phyloP scores from a whole-genome alignment of 2,329 filamentous ascomycete species.

The Aureobasidium leucospermi region DNA sequence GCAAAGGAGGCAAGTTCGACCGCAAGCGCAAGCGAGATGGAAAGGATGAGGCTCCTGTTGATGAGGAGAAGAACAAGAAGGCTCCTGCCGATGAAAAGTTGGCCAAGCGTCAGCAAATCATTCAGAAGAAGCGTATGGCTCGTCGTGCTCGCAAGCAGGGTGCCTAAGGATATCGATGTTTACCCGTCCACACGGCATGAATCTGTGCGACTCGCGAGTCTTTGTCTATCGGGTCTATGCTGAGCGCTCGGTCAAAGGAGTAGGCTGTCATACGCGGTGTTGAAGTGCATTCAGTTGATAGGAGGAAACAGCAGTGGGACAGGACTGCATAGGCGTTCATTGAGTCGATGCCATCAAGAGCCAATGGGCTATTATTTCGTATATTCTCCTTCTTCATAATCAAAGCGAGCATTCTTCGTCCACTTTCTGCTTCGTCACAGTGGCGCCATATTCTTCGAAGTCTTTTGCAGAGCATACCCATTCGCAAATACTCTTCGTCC shows the following conservation, averaged over 20 bases:
- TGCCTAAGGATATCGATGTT: slow-evolving; percentile 1
- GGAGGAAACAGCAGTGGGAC: not conserved
- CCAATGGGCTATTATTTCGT: not conserved
- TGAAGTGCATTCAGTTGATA: not conserved
- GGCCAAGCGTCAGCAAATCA: slow-evolving; percentile 65
- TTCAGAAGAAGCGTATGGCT: slow-evolving; percentile 74
- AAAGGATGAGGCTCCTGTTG: slow-evolving; percentile 19
- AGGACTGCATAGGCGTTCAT: not conserved
- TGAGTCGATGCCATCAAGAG: not conserved
- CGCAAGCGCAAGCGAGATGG: slow-evolving; percentile 34
- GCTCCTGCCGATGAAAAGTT: slow-evolving; percentile 43
- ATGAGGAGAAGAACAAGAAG: slow-evolving; percentile 27
- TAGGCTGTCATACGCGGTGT: not conserved
- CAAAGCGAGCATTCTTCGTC: not conserved
- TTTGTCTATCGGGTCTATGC: not conserved
- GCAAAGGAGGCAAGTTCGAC: slow-evolving; percentile 21
- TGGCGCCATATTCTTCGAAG: not conserved
- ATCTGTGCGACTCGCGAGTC: not conserved
- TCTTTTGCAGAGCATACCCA: no score
- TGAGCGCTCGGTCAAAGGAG: not conserved
- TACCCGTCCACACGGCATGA: slow-evolving; percentile 6
- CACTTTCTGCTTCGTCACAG: no score
- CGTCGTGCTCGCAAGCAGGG: slow-evolving; percentile 44
- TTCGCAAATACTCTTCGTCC: not conserved
- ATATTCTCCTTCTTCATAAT: not conserved